phyloP scores from a whole-genome alignment of 441 rosid species.

The Gossypium aridum region DNA sequence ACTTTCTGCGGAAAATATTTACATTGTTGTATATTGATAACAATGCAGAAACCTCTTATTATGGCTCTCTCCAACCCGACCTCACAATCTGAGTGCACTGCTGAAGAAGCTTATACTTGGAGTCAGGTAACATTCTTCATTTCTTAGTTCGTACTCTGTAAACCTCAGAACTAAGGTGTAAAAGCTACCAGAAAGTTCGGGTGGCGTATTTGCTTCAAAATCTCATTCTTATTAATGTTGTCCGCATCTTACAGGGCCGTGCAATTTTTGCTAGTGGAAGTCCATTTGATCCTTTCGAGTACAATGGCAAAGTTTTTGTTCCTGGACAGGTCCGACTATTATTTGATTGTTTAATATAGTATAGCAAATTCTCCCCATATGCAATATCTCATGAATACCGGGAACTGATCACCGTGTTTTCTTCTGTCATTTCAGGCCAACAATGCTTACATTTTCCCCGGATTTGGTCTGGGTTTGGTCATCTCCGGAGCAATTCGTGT shows the following conservation, averaged over 20 bases:
- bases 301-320: constrained; percentile 51
- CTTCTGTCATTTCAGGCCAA: constrained; percentile 45
- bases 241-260: constrained; percentile 53
- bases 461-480: constrained; percentile 82
- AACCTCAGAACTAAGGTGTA: neutral
- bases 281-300: constrained; percentile 79
- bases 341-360: neutral
- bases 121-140: constrained; percentile 40
- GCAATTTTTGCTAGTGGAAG: constrained; percentile 95
- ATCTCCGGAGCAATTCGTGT: constrained; percentile 81
- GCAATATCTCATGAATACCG: neutral
- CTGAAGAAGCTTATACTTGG: constrained; percentile 94
- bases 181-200: neutral
- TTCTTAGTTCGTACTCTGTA: neutral
- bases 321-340: constrained; percentile 66
- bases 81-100: constrained; percentile 94
- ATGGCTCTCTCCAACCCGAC: constrained; percentile 96
- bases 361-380: neutral
- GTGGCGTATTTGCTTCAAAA: neutral
- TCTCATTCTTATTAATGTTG: neutral
- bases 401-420: neutral
- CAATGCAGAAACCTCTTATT: constrained; percentile 70
- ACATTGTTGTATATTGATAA: constrained; percentile 6
- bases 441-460: constrained; percentile 92
- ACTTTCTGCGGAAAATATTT: neutral